Percentiles rank a stretch among this genome's conserved stretches.
Conservation (phyloP, 345 rosid species). For the Chamaenerion angustifolium region DNA sequence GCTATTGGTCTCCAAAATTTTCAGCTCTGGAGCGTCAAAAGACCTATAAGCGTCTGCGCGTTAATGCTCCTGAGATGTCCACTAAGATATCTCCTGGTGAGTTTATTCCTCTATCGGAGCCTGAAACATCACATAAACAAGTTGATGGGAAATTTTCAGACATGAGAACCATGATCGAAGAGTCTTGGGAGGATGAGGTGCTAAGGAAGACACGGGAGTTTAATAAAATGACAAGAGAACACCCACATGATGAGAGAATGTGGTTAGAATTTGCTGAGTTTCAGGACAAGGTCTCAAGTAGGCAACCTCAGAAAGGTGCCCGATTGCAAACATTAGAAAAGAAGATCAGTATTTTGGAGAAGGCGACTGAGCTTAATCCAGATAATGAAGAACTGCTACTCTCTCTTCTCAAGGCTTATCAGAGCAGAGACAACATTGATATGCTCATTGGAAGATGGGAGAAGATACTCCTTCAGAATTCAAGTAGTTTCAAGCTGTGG, state of each 20-base stretch:
- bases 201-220: constrained; percentile 66
- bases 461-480: constrained; percentile 55
- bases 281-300: constrained; percentile 70
- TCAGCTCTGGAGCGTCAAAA: constrained; percentile 56
- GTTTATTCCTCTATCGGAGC: constrained; percentile 54
- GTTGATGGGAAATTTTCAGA: constrained; percentile 15
- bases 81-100: constrained; percentile 16
- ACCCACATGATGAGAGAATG: constrained; percentile 54
- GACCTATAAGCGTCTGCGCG: constrained; percentile 42
- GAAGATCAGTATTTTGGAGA: constrained; percentile 87
- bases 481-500: constrained; percentile 68
- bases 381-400: constrained; percentile 71
- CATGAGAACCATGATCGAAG: constrained; percentile 30
- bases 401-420: constrained; percentile 73
- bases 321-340: constrained; percentile 80
- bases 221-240: constrained; percentile 65
- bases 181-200: constrained; percentile 93
- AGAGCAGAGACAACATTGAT: constrained; percentile 62
- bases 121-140: constrained; percentile 15
- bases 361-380: constrained; percentile 79
- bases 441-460: constrained; percentile 75
- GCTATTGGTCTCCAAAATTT: constrained; percentile 79
- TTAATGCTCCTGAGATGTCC: constrained; percentile 26
- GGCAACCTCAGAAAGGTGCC: constrained; percentile 72
- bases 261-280: constrained; percentile 86